Conservation (phyloP, 495 filamentous ascomycete species). For the Penicillium paxilli region DNA sequence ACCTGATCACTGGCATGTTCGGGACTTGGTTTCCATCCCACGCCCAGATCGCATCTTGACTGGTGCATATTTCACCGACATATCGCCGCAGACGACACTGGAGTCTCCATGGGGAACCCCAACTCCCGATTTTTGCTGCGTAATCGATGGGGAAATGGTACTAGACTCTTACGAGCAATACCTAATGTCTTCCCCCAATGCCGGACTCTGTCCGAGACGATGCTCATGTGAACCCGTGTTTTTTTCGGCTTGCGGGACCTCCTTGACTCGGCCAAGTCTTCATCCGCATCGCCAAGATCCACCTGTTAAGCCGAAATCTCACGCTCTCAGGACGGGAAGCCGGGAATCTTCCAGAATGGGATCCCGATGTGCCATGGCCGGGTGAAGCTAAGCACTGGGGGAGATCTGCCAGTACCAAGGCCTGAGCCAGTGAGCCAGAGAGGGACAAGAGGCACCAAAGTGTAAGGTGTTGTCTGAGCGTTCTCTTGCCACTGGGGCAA, state of each 20-base stretch:
- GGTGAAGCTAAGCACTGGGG: background rate
- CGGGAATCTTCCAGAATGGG: conserved; percentile 23
- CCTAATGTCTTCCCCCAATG: background rate
- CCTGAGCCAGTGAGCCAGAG: too few relatives aligned
- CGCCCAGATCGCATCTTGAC: conserved; percentile 1
- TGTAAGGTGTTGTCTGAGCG: background rate
- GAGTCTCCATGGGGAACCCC: conserved; percentile 26
- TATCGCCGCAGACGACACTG: conserved; percentile 14
- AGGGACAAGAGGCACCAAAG: too few relatives aligned
- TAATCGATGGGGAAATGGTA: background rate
- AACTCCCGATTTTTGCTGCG: background rate
- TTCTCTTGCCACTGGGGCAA: background rate
- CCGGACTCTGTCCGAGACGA: conserved; percentile 13
- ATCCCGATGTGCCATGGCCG: background rate
- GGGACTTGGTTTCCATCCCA: conserved; percentile 15
- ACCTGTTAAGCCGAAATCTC: conserved; percentile 10
- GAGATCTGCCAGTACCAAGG: background rate
- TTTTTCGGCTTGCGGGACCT: conserved; percentile 6
- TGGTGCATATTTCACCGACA: conserved; percentile 20
- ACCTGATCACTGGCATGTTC: background rate
- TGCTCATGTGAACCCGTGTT: conserved; percentile 1
- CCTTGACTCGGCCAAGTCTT: conserved; percentile 13
- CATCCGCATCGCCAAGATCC: conserved; percentile 3
- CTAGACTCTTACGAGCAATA: background rate
- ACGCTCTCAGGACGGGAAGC: conserved; percentile 15